A percentile compares a stretch with the other conserved stretches of the same genome.
These are phyloP conservation scores for Pichia sp. DNA, from an alignment of 1,139 yeast genomes.

Conservation along the genomic window DNA sequence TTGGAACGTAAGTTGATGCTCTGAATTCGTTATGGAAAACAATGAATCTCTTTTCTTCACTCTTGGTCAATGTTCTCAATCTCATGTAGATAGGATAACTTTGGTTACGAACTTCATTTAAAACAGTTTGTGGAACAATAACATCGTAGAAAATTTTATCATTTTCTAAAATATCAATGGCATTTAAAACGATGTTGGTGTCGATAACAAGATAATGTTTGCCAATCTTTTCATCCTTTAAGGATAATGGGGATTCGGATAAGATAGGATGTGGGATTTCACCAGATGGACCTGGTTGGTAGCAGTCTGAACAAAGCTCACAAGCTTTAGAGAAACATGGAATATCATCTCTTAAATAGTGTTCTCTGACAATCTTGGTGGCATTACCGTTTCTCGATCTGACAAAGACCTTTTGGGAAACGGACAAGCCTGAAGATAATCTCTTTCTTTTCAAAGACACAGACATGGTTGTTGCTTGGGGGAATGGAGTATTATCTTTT, in stretches of 20 bases:
- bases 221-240: slow-evolving; percentile 37
- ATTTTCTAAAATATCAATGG: slow-evolving; percentile 87
- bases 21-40: slow-evolving; percentile 94
- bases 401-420: slow-evolving; percentile 89
- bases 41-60: slow-evolving; percentile 80
- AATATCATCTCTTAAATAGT: slow-evolving; percentile 86
- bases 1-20: slow-evolving; percentile 62
- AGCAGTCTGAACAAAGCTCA: slow-evolving; percentile 53
- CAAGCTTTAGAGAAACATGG: slow-evolving; percentile 86
- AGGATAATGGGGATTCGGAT: slow-evolving; percentile 47
- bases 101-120: slow-evolving; percentile 89
- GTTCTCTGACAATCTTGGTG: slow-evolving; percentile 89
- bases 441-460: slow-evolving; percentile 38
- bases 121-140: slow-evolving; percentile 87
- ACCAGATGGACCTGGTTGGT: slow-evolving; percentile 56
- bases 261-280: slow-evolving; percentile 49
- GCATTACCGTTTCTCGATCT: slow-evolving; percentile 90
- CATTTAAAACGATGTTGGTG: slow-evolving; percentile 84
- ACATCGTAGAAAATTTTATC: slow-evolving; percentile 81
- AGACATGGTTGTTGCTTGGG: slow-evolving; percentile 4
- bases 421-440: slow-evolving; percentile 57
- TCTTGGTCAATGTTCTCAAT: slow-evolving; percentile 70
- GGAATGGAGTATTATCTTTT: too few relatives aligned
- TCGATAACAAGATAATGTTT: slow-evolving; percentile 82
- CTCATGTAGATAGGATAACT: slow-evolving; percentile 89